These are phyloP conservation scores for Lodderomyces orthopsilosis DNA, from an alignment of 1,139 yeast species.

Conservation along the genomic window DNA sequence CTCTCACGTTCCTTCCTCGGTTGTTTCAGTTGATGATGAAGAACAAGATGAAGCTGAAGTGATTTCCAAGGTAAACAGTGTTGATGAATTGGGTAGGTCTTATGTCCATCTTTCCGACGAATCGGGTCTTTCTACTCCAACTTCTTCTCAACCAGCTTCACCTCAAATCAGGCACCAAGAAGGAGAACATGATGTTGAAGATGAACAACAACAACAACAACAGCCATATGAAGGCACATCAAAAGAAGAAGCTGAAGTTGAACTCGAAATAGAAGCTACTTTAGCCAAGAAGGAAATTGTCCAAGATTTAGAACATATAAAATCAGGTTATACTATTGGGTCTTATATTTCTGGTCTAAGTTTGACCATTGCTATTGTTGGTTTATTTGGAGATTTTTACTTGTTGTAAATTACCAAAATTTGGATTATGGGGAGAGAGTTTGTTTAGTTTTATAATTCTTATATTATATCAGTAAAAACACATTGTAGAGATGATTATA, in stretches of 20 bases:
- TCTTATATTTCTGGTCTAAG: constrained; percentile 41
- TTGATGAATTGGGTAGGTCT: constrained; percentile 45
- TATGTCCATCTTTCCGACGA: constrained; percentile 52
- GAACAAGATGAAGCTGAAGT: constrained; percentile 13
- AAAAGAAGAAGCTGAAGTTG: constrained; percentile 25
- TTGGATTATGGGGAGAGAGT: neutral
- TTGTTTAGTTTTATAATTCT: neutral
- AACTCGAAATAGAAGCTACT: constrained; percentile 41
- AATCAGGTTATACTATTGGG: constrained; percentile 32
- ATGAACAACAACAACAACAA: constrained; percentile 14
- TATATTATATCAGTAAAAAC: neutral
- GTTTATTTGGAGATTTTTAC: constrained; percentile 49
- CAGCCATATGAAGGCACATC: constrained; percentile 16
- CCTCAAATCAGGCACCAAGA: constrained; percentile 12
- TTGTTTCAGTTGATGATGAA: constrained; percentile 6
- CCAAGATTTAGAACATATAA: constrained; percentile 30
- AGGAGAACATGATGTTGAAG: constrained; percentile 16
- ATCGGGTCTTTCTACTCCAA: constrained; percentile 18
- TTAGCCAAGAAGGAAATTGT: constrained; percentile 40
- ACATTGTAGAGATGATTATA: neutral
- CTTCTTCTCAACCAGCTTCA: constrained; percentile 17
- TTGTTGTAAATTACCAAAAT: neutral
- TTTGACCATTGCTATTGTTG: constrained; percentile 43
- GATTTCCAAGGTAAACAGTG: constrained; percentile 13
- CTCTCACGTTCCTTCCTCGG: constrained; percentile 1